phyloP scores from a whole-genome alignment of 306 rosid species.

The Vigna nakashimae region DNA sequence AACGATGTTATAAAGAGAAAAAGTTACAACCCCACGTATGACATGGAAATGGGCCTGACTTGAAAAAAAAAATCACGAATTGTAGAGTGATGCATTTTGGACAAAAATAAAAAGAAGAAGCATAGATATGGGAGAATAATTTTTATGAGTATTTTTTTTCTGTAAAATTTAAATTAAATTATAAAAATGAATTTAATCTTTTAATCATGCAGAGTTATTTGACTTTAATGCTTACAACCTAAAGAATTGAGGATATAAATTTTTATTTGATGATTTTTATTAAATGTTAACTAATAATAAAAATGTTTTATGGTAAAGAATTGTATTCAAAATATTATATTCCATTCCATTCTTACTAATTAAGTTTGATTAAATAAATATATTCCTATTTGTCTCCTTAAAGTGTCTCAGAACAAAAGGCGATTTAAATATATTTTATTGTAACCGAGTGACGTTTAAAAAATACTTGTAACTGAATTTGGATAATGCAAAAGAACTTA shows the following conservation, averaged over 20 bases:
- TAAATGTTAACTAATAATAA: too few relatives aligned
- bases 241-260: too few relatives aligned
- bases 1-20: background rate
- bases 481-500: background rate
- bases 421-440: background rate
- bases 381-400: background rate
- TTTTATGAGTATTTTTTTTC: background rate
- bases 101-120: too few relatives aligned
- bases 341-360: background rate
- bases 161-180: background rate
- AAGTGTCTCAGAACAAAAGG: background rate
- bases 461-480: background rate
- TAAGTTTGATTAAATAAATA: background rate
- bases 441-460: too few relatives aligned
- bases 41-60: slow-evolving; percentile 11
- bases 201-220: background rate
- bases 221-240: background rate
- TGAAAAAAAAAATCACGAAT: background rate
- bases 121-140: background rate
- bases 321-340: too few relatives aligned
- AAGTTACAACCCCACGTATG: background rate
- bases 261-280: too few relatives aligned
- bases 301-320: too few relatives aligned
- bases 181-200: background rate
- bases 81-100: too few relatives aligned